Evolutionary conservation across 1,139 yeast genomes (phyloP).

Genomic region (Blastobotrys proliferans): DNA sequence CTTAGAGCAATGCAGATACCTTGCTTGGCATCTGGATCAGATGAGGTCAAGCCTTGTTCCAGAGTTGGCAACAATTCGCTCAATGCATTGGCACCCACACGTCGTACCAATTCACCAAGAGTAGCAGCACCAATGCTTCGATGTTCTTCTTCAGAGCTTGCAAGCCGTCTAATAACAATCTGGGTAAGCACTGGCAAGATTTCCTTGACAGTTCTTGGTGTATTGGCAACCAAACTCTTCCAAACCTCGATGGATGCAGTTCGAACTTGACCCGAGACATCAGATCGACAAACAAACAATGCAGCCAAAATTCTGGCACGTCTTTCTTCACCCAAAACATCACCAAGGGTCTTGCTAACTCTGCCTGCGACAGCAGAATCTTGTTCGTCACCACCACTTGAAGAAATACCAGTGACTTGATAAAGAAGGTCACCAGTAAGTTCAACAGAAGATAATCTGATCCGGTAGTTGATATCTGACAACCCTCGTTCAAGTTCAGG

Average conservation of each 20-base stretch:
- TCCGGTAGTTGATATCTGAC: slow-evolving; percentile 77
- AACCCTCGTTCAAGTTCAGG: slow-evolving; percentile 93
- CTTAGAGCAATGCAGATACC: slow-evolving; percentile 94
- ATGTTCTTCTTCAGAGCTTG: slow-evolving; percentile 72
- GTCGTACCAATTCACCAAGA: slow-evolving; percentile 88
- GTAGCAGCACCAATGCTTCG: slow-evolving; percentile 91
- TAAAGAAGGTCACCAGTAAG: slow-evolving; percentile 94
- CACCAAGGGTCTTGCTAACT: slow-evolving; percentile 64
- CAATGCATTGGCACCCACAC: slow-evolving; percentile 89
- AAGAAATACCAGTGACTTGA: slow-evolving; percentile 81
- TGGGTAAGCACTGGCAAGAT: slow-evolving; percentile 80
- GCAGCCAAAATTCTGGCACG: slow-evolving; percentile 82
- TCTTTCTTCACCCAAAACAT: slow-evolving; percentile 79
- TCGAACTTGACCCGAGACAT: slow-evolving; percentile 81
- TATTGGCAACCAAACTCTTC: slow-evolving; percentile 94
- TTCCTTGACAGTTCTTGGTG: slow-evolving; percentile 94
- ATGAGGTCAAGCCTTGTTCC: slow-evolving; percentile 57
- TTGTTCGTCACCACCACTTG: slow-evolving; percentile 42
- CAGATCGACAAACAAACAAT: slow-evolving; percentile 89
- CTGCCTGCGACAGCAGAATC: slow-evolving; percentile 54
- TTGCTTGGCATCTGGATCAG: slow-evolving; percentile 79
- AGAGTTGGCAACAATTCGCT: slow-evolving; percentile 82
- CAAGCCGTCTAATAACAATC: slow-evolving; percentile 76
- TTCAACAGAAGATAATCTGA: slow-evolving; percentile 90
- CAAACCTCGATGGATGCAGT: slow-evolving; percentile 92